phyloP scores from a whole-genome alignment of 2,329 filamentous ascomycete species.

The Botrytis fragariae region DNA sequence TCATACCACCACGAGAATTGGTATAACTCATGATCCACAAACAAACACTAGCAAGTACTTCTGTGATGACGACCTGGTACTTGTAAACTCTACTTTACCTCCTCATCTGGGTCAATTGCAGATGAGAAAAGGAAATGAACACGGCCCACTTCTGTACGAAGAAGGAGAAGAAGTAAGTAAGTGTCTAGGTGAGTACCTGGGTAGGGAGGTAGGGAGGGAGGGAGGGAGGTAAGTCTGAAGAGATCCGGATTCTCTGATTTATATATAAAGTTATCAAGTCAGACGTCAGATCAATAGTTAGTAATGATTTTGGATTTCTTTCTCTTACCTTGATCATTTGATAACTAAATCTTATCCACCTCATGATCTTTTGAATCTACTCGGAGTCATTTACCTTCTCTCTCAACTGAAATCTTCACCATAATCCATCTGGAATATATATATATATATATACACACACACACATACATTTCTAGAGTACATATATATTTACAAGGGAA shows the following conservation, averaged over 20 bases:
- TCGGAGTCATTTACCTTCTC: not conserved
- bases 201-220: not conserved
- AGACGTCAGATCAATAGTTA: not conserved
- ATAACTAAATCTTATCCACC: not conserved
- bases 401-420: not conserved
- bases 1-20: not conserved
- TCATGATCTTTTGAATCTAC: not conserved
- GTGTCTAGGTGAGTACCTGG: not conserved
- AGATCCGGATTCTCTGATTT: not conserved
- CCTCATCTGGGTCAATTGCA: not conserved
- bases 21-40: not conserved
- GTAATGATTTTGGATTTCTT: not conserved
- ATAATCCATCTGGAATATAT: not conserved
- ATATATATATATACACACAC: not conserved
- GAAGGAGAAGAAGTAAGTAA: not conserved
- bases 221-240: not conserved
- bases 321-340: not conserved
- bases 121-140: not conserved
- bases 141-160: not conserved
- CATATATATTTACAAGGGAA: not conserved
- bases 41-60: not conserved
- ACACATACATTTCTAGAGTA: not conserved
- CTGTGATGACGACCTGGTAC: not conserved
- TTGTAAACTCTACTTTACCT: not conserved
- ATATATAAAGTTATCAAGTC: conserved; percentile 6